Percentiles rank a stretch among this genome's conserved stretches.
Evolutionary conservation across 2,329 filamentous ascomycete species (phyloP).

Genomic region (Blastomyces parvus): DNA sequence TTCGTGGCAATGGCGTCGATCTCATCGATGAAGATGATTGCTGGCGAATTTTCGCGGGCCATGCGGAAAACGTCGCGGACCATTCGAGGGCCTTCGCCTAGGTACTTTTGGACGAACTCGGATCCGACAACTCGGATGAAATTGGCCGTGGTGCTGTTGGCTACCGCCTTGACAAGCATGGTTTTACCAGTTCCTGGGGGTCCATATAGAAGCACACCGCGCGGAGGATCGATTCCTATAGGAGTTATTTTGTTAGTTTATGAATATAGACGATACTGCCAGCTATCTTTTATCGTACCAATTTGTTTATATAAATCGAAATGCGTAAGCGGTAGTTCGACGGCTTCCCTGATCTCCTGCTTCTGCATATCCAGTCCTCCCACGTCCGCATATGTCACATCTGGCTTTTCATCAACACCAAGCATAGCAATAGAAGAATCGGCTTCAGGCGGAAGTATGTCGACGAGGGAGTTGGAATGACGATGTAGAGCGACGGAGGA

Average conservation of each 20-base stretch:
- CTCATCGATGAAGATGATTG: slow-evolving; percentile 99
- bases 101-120: slow-evolving; percentile 97
- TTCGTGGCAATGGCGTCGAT: slow-evolving; percentile 99
- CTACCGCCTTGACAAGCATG: slow-evolving; percentile 95
- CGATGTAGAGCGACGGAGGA: slow-evolving; percentile 95
- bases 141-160: slow-evolving; percentile 94
- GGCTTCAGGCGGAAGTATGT: slow-evolving; percentile 96
- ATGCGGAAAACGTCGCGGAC: slow-evolving; percentile 98
- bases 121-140: slow-evolving; percentile 98
- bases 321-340: slow-evolving; percentile 91
- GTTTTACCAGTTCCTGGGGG: slow-evolving; percentile 95
- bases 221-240: slow-evolving; percentile 76
- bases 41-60: slow-evolving; percentile 94
- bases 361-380: slow-evolving; percentile 99
- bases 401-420: slow-evolving; percentile 90
- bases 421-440: slow-evolving; percentile 99
- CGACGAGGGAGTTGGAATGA: slow-evolving; percentile 96
- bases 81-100: slow-evolving; percentile 96
- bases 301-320: slow-evolving; percentile 99
- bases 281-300: slow-evolving; percentile 42
- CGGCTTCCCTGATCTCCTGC: slow-evolving; percentile 96
- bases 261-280: neutral
- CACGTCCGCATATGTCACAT: slow-evolving; percentile 95
- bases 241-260: neutral
- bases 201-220: slow-evolving; percentile 90